Percentiles rank a stretch among this genome's conserved stretches.
Conservation (phyloP, 768 basidiomycete genomes). For the Tricholoma hemisulphureum region DNA sequence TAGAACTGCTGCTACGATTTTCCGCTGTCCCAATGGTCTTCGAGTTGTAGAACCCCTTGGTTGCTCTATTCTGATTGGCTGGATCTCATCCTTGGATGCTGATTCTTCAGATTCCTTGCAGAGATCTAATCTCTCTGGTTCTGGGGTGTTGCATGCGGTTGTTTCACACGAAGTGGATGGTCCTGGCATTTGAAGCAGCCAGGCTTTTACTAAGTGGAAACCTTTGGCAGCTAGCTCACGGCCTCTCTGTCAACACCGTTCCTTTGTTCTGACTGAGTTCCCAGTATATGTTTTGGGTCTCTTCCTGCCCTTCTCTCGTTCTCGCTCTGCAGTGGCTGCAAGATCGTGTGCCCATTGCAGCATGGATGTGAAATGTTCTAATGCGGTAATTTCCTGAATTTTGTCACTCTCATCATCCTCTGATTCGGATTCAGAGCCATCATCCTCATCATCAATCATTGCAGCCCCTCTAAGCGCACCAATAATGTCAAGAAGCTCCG, state of each 20-base stretch:
- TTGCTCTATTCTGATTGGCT: too few relatives aligned
- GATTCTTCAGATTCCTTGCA: too few relatives aligned
- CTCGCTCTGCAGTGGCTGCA: background rate
- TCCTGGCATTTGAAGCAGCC: background rate
- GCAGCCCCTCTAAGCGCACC: too few relatives aligned
- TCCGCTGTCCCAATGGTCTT: too few relatives aligned
- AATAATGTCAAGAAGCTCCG: too few relatives aligned
- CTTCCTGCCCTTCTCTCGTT: background rate
- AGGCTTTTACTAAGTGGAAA: conserved; percentile 1
- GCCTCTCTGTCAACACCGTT: conserved; percentile 1
- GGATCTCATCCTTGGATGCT: too few relatives aligned
- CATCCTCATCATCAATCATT: background rate
- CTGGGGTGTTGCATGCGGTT: too few relatives aligned
- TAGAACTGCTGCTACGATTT: too few relatives aligned
- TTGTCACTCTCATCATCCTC: background rate
- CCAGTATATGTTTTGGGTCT: conserved; percentile 7
- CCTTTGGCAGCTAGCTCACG: conserved; percentile 2
- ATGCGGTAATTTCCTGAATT: background rate
- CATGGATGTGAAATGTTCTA: background rate
- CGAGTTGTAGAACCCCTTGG: too few relatives aligned
- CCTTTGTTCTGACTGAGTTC: conserved; percentile 8
- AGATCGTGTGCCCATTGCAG: background rate
- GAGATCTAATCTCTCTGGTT: too few relatives aligned
- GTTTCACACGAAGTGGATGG: too few relatives aligned
- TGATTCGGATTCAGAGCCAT: background rate